phyloP scores from a whole-genome alignment of 129 eudicot genomes.

The Artemisia argyi region DNA sequence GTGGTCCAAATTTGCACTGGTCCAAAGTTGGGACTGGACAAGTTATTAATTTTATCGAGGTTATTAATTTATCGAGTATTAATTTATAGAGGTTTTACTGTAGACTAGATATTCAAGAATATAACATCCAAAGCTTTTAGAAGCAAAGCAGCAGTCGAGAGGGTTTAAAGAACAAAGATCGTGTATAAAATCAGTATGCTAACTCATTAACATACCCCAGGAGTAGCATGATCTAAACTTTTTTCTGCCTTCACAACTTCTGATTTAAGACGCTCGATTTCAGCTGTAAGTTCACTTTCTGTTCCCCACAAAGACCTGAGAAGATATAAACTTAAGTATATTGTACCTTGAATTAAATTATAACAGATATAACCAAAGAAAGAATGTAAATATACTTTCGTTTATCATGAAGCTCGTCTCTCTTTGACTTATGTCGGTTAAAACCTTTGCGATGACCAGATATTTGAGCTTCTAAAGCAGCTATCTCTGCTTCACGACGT shows the following conservation, averaged over 20 bases:
- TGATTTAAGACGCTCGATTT: conserved; percentile 78
- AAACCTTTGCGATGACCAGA: conserved; percentile 60
- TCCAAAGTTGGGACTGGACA: too few relatives aligned
- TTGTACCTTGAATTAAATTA: conserved; percentile 9
- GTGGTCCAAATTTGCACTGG: too few relatives aligned
- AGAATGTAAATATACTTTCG: conserved; percentile 63
- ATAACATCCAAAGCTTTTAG: conserved; percentile 10
- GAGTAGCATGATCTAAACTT: conserved; percentile 94
- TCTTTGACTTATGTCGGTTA: conserved; percentile 51
- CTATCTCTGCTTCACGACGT: conserved; percentile 48
- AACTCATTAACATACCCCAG: conserved; percentile 76
- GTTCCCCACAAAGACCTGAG: conserved; percentile 79
- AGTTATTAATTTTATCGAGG: too few relatives aligned
- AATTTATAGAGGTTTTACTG: too few relatives aligned
- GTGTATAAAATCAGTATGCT: not conserved
- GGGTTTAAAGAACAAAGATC: not conserved
- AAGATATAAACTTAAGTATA: conserved; percentile 26
- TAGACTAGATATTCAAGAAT: conserved; percentile 1
- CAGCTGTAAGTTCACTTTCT: conserved; percentile 81
- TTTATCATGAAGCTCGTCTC: conserved; percentile 84
- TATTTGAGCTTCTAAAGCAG: conserved; percentile 47
- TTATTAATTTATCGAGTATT: too few relatives aligned
- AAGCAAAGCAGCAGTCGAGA: conserved; percentile 16
- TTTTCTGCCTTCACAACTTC: conserved; percentile 93
- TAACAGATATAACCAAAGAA: not conserved